Evolutionary conservation across 305 asterid genomes (phyloP), one percentile per base, ranked within the genome.

Genomic region (Euphrasia arctica): DNA sequence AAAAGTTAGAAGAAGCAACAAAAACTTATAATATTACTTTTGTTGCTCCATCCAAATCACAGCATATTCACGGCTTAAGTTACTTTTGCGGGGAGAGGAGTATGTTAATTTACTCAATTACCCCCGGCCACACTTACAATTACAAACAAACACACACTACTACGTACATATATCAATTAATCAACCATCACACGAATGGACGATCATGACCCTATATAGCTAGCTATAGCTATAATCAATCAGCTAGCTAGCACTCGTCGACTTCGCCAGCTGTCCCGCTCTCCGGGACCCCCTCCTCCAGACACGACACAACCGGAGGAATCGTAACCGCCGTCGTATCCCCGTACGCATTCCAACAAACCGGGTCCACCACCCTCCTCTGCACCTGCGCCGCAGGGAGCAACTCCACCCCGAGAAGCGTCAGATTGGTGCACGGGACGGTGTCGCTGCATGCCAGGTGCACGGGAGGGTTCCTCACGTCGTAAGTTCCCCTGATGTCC

Each of bases 311-410:
- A 9, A 85, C 79, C 27, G 96, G 95, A 36, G 98, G 98, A 52
- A 87, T 88, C 39, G 79, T 15, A 9, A 9, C 83, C 77, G 56
- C 42, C 60, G 55, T 72, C 5, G 51, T 66, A 41, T 73, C 81
- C 10, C 96, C 97, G 64, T 84, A 91, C 0, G 95, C 97, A 62
- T 86, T 88, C 96, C 96, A 91, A 61, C 98, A 91, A 48, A 74
- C 83, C 4, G 98, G 91, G 60, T 83, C 86, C 78, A 72, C 25
- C 1, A 86, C 66, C 9, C 25, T 68, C 9, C 25, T 75, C 61
- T 64, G 72, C 0, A 92, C 92, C 54, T 71, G 78, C 0, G 89
- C 75, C 11, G 97, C 22, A 18, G 22, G 97, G 29, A 69, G 71
- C 63, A 90, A 54, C 74, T 90, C 93, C 11, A 90, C 79, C 7